Percentiles rank a stretch among this genome's conserved stretches.
Conservation (phyloP, 495 filamentous ascomycete genomes). For the Lasiosphaeria ovina region DNA sequence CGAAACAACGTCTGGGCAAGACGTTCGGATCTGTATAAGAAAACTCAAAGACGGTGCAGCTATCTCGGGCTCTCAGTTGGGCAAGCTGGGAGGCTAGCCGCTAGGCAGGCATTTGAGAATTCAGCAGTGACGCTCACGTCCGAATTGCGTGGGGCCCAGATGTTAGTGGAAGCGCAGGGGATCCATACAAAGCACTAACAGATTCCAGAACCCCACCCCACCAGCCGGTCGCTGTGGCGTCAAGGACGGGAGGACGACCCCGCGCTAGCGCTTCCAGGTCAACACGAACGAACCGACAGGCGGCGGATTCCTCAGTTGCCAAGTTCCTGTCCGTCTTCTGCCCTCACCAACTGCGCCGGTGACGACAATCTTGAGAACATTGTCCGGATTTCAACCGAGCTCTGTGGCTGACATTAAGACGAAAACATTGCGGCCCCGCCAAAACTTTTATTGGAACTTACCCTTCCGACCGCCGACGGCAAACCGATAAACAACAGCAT, state of each 20-base stretch:
- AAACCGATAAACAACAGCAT: neutral
- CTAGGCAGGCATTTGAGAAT: neutral
- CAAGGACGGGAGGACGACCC: constrained; percentile 20
- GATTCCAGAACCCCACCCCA: neutral
- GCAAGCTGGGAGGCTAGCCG: neutral
- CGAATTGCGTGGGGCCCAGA: neutral
- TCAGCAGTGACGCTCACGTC: neutral
- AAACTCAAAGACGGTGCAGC: neutral
- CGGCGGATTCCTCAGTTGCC: neutral
- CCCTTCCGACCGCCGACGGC: too few relatives aligned
- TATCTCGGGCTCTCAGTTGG: neutral
- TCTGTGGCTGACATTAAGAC: too few relatives aligned
- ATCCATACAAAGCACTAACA: constrained; percentile 14
- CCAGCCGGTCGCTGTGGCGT: constrained; percentile 17
- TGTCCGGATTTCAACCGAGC: neutral
- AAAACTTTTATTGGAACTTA: too few relatives aligned
- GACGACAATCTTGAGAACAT: neutral
- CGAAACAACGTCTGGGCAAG: too few relatives aligned
- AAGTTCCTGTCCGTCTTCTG: neutral
- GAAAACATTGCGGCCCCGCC: too few relatives aligned
- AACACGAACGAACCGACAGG: constrained; percentile 12
- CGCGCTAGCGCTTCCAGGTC: constrained; percentile 32
- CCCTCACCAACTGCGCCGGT: neutral
- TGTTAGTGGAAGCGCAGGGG: constrained; percentile 1
- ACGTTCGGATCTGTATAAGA: neutral